Evolutionary conservation across 2,329 filamentous ascomycete genomes (phyloP), one percentile per base, ranked within the genome.

Genomic region (Triangularia setosa): DNA sequence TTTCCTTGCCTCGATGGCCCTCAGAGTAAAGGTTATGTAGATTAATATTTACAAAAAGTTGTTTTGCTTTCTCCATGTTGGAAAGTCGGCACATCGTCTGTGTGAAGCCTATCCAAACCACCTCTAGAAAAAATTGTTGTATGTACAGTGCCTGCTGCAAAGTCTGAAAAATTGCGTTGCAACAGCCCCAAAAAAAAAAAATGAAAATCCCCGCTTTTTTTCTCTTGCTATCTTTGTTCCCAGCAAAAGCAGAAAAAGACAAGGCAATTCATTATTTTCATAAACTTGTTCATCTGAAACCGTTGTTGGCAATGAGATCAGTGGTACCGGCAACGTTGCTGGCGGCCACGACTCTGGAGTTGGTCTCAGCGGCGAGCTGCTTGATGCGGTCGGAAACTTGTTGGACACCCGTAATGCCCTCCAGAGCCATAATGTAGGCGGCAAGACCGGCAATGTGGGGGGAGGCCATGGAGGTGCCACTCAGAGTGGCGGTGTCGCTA

Each of bases 381-480:
- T 82, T 82, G 72, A 89, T 82, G 67, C 80, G 77, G 64, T 78
- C 68, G 33, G 76, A 76, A 62, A 87, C 80, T 12, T 71, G 76
- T 48, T 73, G 75, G 24, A 83, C 78, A 58, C 76, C 75, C 7
- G 74, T 78, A 66, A 87, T 74, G 61, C 75, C 71, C 76, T 86
- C 83, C 62, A 87, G 79, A 60, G 77, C 71, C 78, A 91, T 87
- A 30, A 91, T 77, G 75, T 91, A 91, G 27, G 87, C 87, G 14
- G 86, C 87, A 3, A 91, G 79, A 57, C 89, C 89, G 57, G 86
- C 83, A 61, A 91, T 81, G 73, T 90, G 88, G 1, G 89, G 89
- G 12, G 83, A 83, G 25, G 89, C 87, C 87, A 89, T 90, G 67
- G 82, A 84, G 66, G 84, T 86, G 60, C 84, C 84, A 69, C 79